These are phyloP conservation scores for Alternaria consortialis DNA, from an alignment of 2,329 filamentous ascomycete genomes.

Conservation along the genomic window DNA sequence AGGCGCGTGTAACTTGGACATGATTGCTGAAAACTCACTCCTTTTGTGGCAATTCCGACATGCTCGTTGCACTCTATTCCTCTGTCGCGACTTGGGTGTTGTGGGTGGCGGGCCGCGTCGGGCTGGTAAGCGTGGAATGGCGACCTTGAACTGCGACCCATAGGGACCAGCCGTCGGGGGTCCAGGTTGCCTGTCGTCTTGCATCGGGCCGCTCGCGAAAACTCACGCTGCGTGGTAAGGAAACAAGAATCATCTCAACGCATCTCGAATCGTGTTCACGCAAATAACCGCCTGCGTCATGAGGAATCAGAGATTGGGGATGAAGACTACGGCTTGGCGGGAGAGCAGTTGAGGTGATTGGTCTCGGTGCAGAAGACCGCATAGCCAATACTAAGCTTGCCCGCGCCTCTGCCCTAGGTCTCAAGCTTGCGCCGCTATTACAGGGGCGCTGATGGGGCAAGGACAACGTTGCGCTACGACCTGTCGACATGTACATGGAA, in stretches of 20 bases:
- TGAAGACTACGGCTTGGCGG: constrained; percentile 4
- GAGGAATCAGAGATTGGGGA: background rate
- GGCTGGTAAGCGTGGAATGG: constrained; percentile 15
- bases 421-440: background rate
- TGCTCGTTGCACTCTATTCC: constrained; percentile 19
- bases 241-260: constrained; percentile 3
- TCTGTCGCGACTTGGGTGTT: constrained; percentile 12
- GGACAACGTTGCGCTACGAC: background rate
- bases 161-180: background rate
- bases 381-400: background rate
- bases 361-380: constrained; percentile 9
- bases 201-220: constrained; percentile 15
- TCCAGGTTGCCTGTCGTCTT: constrained; percentile 7
- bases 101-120: constrained; percentile 12
- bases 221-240: background rate
- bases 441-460: background rate
- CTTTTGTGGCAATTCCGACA: constrained; percentile 26
- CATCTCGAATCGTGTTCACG: background rate
- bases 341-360: constrained; percentile 1
- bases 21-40: constrained; percentile 15
- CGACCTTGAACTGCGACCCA: constrained; percentile 14
- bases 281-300: constrained; percentile 9
- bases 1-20: background rate
- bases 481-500: background rate
- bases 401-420: background rate